Base-by-base conservation (phyloP, 1,284 basidiomycete genomes). In the Ganoderma lucidum region DNA sequence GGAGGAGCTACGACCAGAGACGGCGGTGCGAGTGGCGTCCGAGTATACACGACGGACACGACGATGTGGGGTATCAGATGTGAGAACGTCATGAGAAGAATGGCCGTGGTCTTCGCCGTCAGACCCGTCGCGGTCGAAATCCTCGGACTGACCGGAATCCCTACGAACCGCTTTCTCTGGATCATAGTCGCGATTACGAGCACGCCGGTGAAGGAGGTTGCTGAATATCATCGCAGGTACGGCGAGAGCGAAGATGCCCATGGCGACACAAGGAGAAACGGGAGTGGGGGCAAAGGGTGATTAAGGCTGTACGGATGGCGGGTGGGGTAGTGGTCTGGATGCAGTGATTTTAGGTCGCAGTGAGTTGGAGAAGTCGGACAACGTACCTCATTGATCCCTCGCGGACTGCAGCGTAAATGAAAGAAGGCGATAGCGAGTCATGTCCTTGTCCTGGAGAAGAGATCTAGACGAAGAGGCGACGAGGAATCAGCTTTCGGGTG, bases 41-140 rank as follows among this genome's bases (percentile, higher is more conserved):
- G 64, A 65, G 44, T 60, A 64, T 9, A 65, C 62, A 42, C 62
- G 63, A 10, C 66, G 67, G 30, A 66, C 35, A n/a, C 63, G 61
- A 19, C 64, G 70, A 37, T 65, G 64, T 12, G 67, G 68, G 17
- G 63, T 64, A 63, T 69, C 62, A 2, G 63, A 64, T 23, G 60
- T 39, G 45, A 68, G 62, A 19, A 66, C 44, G 23, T 66, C 68
- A 19, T 59, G 58, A 23, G 55, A 62, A 35, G 39, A 28, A 35
- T 62, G 48, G 23, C 58, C n/a, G 32, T 63, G 45, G 41, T 67
- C 69, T 58, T 66, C 65, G n/a, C 48, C 48, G 44, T 56, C 64
- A 30, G 37, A 53, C 28, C 48, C 39, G 35, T 70, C 65, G 17
- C 55, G 68, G 32, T 64, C 55, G 4, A 60, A 41, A 41, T 59